Evolutionary conservation across 345 rosid species (phyloP), one percentile per base, ranked within the genome.

Genomic region (Triadica sebifera): DNA sequence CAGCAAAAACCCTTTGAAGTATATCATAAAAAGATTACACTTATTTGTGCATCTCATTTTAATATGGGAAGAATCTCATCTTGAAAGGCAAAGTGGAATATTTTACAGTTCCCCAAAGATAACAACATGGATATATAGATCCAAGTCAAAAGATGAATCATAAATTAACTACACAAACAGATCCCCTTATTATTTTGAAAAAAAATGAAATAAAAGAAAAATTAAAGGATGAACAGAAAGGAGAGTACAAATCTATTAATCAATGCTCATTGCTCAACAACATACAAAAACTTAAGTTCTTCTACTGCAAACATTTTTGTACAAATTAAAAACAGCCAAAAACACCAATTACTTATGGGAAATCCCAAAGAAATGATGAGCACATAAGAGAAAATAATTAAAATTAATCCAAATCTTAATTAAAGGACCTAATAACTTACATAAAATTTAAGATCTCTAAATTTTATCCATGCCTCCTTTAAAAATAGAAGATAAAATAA

Each of bases 281-380:
- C 55, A 72, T 25, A 75, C 60, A 29, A 29, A 1, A 63, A 80
- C 49, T 50, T 2, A 74, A 74, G 62, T 52, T 72, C 81, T 75
- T 84, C 79, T 81, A 79, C 85, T 53, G 84, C 86, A 81, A 84
- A 77, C 81, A 75, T 78, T 83, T 29, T 86, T 84, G 81, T 81
- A 83, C 85, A 79, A 67, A 13, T 12, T 5, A 15, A 67, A 13
- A 84, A 80, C 82, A 75, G 76, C 77, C 80, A 70, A 71, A 57
- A 72, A 74, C 71, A 66, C 68, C 77, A 73, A 75, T 2, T 78
- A 79, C 83, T 78, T 81, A 78, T 70, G 65, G 53, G 51, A 82
- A 70, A 83, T 74, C 67, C 25, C 71, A 60, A 81, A 16, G 15
- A 6, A 13, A 61, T 6, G 20, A 63, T 11, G 8, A 7, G n/a